These are phyloP conservation scores for Gaertneriomyces sp. DNA, from an alignment of 192 early-diverging fungal genomes.

Conservation along the genomic window DNA sequence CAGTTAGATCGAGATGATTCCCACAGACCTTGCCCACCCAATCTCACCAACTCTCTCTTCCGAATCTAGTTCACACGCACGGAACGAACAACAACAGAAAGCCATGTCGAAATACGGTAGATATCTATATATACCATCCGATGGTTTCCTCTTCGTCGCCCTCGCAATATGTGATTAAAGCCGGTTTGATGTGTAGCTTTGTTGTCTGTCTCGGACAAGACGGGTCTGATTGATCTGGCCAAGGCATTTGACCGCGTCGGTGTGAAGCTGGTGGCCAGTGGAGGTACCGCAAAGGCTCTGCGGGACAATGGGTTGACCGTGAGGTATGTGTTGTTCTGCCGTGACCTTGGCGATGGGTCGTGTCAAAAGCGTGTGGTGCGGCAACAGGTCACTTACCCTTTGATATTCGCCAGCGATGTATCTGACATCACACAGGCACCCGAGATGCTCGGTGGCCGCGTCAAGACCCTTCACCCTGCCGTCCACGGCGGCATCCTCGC, in stretches of 20 bases:
- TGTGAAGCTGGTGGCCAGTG: constrained; percentile 86
- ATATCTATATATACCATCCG: too few relatives aligned
- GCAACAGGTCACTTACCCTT: neutral
- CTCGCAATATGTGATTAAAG: neutral
- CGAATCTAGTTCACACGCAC: too few relatives aligned
- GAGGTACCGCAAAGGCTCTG: constrained; percentile 90
- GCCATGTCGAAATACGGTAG: too few relatives aligned
- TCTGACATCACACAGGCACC: constrained; percentile 97
- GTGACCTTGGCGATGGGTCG: neutral
- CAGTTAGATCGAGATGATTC: too few relatives aligned
- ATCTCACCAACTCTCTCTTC: too few relatives aligned
- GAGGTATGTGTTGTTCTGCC: constrained; percentile 47
- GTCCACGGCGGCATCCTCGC: constrained; percentile 97
- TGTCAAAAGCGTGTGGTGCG: neutral
- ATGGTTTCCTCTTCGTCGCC: too few relatives aligned
- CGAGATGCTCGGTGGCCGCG: constrained; percentile 98
- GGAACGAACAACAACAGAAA: too few relatives aligned
- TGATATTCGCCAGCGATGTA: constrained; percentile 69
- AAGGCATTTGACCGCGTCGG: constrained; percentile 70
- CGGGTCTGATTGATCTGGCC: constrained; percentile 86
- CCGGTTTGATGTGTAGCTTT: constrained; percentile 31
- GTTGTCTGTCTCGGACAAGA: constrained; percentile 98
- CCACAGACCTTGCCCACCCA: too few relatives aligned
- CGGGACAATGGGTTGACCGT: constrained; percentile 85
- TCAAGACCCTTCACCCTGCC: constrained; percentile 98